A percentile compares a stretch with the other conserved stretches of the same genome.
Conservation (phyloP, 306 rosid genomes). For the Rubus idaeus region DNA sequence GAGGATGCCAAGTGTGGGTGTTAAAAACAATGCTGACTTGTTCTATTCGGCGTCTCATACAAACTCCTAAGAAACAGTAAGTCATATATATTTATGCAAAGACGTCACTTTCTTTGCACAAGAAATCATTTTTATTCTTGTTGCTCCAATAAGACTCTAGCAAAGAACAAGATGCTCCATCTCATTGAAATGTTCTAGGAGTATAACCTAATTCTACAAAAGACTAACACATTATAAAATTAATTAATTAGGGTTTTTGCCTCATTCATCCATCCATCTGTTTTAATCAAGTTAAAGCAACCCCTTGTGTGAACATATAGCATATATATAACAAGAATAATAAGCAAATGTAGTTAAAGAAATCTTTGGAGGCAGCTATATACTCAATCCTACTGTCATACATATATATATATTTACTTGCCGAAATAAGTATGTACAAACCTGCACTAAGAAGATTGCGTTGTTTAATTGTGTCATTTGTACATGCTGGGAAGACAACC, state of each 20-base stretch:
- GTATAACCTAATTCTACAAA: conserved; percentile 8
- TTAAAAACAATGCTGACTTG: conserved; percentile 68
- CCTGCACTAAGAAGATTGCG: neutral
- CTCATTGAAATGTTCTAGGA: conserved; percentile 9
- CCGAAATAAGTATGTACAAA: conserved; percentile 9
- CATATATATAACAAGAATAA: neutral
- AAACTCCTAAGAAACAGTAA: neutral
- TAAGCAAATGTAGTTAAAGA: neutral
- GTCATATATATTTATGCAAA: neutral
- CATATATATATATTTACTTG: neutral
- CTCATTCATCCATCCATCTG: neutral
- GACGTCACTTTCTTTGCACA: conserved; percentile 35
- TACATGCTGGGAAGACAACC: neutral
- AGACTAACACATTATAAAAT: neutral
- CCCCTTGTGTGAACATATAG: neutral
- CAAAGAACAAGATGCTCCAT: conserved; percentile 7
- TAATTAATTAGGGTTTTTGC: neutral
- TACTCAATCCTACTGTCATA: neutral
- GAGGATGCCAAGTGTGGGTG: conserved; percentile 71
- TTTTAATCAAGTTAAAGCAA: neutral
- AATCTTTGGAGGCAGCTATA: neutral
- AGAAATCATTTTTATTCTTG: conserved; percentile 7
- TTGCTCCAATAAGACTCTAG: neutral
- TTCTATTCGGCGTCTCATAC: conserved; percentile 51
- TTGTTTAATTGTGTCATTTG: neutral